Base-by-base conservation (phyloP, 331 rosid species). In the Malus hybrid region DNA sequence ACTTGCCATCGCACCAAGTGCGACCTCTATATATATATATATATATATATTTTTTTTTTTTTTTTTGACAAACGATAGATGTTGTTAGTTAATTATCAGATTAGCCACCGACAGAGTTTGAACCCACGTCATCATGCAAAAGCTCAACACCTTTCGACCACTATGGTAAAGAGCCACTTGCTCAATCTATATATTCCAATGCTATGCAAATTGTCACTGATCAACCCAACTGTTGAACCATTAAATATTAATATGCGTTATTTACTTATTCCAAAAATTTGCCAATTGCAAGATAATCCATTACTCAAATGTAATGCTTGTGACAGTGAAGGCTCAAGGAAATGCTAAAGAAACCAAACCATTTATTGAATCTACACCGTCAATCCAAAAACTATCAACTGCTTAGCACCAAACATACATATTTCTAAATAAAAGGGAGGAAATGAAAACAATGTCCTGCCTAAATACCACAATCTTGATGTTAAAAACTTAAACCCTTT, bases 401-500 rank as follows among this genome's bases (percentile, higher is more conserved):
- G 32, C 6, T 56, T 1, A 14, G 36, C 74, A 67, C 67, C 44
- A 57, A 76, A 76, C 68, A 18, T 59, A 24, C 67, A 56, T 7
- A 9, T 55, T 3, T 33, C 14, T 28, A 7, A 22, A 32, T 39
- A n/a, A 18, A 18, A 64, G 18, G 12, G 44, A 39, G n/a, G 36
- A 32, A 5, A 4, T 18, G 42, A 33, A 5, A 22, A 33, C 64
- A 69, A 69, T 50, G 20, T 64, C 27, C 72, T 61, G 31, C 59
- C 48, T n/a, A 54, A 50, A 63, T 18, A 36, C 39, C 36, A 57
- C 13, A 28, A 50, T 42, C 52, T 54, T 32, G 76, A 77, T 46
- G 79, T 20, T 77, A 65, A 27, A 59, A 76, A 73, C 2, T 39
- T 39, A 42, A 70, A 28, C 32, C 75, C 42, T 50, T 70, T 20